Conservation (phyloP, 2,329 filamentous ascomycete species). For the Penicillium italicum region DNA sequence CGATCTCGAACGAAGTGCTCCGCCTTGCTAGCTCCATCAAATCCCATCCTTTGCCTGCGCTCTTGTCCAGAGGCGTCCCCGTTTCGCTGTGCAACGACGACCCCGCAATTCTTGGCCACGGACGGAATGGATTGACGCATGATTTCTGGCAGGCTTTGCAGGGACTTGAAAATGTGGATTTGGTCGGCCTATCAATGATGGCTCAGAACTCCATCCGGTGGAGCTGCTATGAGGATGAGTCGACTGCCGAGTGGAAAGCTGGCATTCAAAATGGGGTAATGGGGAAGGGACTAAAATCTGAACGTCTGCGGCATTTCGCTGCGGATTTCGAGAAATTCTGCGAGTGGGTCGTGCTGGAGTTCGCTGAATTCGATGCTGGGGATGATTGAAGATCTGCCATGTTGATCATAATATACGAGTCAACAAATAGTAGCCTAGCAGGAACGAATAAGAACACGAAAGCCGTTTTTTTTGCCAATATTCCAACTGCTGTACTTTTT, state of each 20-base stretch:
- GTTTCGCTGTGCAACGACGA: constrained; percentile 89
- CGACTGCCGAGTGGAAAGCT: constrained; percentile 64
- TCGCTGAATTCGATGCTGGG: constrained; percentile 48
- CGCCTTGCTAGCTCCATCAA: constrained; percentile 72
- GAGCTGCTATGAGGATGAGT: constrained; percentile 82
- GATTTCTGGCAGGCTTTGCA: constrained; percentile 94
- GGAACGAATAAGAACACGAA: not conserved
- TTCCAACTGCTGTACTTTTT: not conserved
- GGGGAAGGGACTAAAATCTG: constrained; percentile 67
- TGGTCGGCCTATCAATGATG: constrained; percentile 79
- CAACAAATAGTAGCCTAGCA: not conserved
- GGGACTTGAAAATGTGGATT: constrained; percentile 84
- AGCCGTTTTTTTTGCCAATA: not conserved
- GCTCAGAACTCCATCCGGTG: constrained; percentile 91
- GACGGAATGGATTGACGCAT: constrained; percentile 76
- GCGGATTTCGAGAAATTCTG: constrained; percentile 86
- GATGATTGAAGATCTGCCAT: constrained; percentile 30
- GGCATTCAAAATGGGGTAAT: constrained; percentile 71
- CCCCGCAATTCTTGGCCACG: constrained; percentile 81
- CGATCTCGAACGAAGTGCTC: constrained; percentile 84
- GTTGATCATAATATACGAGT: constrained; percentile 17
- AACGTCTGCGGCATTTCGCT: constrained; percentile 73
- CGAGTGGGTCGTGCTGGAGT: constrained; percentile 82
- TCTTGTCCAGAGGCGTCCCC: constrained; percentile 78
- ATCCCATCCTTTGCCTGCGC: constrained; percentile 74